Base-by-base conservation (phyloP, 345 rosid genomes). In the Lepidium sativum region DNA sequence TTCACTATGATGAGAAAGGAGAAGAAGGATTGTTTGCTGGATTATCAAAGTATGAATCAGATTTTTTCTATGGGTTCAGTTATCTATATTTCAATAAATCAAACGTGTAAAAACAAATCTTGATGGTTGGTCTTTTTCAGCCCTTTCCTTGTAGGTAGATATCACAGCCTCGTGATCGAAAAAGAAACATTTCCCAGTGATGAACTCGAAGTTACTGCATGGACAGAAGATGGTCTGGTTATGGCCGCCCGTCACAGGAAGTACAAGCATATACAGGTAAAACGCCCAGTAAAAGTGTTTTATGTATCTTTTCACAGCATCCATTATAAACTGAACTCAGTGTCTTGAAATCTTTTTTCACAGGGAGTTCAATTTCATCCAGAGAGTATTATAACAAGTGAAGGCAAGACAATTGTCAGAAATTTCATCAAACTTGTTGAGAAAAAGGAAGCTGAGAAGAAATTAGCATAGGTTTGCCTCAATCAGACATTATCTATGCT, bases 361-460 rank as follows among this genome's bases (percentile, higher is more conserved):
- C 84, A 95, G 97, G 97, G 99, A 11, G 99, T 91, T 20, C 97
- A 88, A 52, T 91, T 95, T 78, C 97, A 91, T 82, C 99, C 96
- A 0, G 97, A 91, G 56, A 91, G 99, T 84, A 95, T 95, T 59
- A 86, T 95, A 73, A 88, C 94, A 43, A 47, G 68, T 0, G 89
- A 88, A 74, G 96, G 97, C 68, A 90, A 73, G 86, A 82, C 34
- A 3, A 86, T 85, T 17, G 85, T 91, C n/a, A 52, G 75, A 34
- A 91, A 95, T 65, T 95, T 95, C 83, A 65, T 95, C 75, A 81
- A 72, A 75, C 43, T 84, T 56, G 77, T 84, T 27, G 84, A 80
- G 78, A 68, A 45, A 54, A 82, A 76, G 14, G 85, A 87, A 53
- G 82, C 83, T 20, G 82, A 80, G 75, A 68, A 67, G 60, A n/a